Conservation (phyloP, 371 early-diverging fungal genomes). For the Rhizopus delemar region DNA sequence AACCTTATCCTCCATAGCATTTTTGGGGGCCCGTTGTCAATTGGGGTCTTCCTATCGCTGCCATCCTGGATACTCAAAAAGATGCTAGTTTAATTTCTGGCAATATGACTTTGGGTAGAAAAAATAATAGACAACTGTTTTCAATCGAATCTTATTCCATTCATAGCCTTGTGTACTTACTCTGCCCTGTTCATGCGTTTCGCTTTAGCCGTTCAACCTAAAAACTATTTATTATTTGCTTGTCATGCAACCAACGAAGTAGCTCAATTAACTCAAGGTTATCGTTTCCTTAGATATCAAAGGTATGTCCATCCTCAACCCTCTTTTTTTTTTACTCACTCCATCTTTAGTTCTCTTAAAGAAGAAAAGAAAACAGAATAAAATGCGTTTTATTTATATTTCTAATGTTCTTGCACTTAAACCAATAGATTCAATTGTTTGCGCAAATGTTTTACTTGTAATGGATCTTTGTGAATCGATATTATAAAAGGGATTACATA, state of each 20-base stretch:
- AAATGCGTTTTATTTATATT: constrained; percentile 17
- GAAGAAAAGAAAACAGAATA: not conserved
- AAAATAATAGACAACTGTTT: not conserved
- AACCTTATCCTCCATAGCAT: constrained; percentile 52
- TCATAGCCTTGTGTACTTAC: constrained; percentile 70
- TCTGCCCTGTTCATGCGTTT: constrained; percentile 95
- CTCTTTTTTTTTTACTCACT: not conserved
- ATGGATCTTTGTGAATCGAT: constrained; percentile 60
- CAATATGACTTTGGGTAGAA: constrained; percentile 88
- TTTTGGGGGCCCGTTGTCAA: constrained; percentile 95
- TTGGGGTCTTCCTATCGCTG: constrained; percentile 97
- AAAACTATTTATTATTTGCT: constrained; percentile 89
- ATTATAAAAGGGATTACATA: constrained; percentile 84
- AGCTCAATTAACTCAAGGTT: constrained; percentile 85
- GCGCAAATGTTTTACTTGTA: constrained; percentile 57
- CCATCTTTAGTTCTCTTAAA: not conserved
- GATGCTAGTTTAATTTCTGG: constrained; percentile 91
- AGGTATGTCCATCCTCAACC: constrained; percentile 38
- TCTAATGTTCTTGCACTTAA: constrained; percentile 29
- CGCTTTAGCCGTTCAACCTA: constrained; percentile 89
- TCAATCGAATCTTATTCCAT: not conserved
- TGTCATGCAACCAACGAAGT: constrained; percentile 91
- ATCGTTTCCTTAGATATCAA: constrained; percentile 79
- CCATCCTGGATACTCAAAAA: constrained; percentile 91
- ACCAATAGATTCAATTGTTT: constrained; percentile 62